Percentiles rank a stretch among this genome's conserved stretches.
phyloP scores from a whole-genome alignment of 176 grass and related monocot species.

The Carex littledalei region DNA sequence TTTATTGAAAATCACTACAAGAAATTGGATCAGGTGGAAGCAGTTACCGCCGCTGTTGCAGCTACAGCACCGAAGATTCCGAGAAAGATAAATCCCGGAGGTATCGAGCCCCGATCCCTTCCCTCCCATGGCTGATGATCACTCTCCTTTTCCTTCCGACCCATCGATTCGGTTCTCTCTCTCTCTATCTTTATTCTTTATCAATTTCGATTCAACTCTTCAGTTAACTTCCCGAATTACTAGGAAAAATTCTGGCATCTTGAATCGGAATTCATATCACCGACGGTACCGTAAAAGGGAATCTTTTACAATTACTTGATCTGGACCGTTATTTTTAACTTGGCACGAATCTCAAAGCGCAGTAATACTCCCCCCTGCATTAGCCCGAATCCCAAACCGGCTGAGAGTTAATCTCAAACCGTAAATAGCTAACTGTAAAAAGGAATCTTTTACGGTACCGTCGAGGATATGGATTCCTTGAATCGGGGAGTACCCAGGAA shows the following conservation, averaged over 20 bases:
- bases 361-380: too few species aligned
- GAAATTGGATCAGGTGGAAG: not conserved
- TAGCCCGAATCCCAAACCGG: too few species aligned
- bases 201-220: not conserved
- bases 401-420: too few species aligned
- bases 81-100: slow-evolving; percentile 3
- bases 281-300: too few species aligned
- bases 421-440: too few species aligned
- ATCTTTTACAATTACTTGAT: too few species aligned
- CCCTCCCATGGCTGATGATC: slow-evolving; percentile 14
- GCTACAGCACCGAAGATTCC: slow-evolving; percentile 8
- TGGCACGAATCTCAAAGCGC: too few species aligned
- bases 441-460: too few species aligned
- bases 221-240: not conserved
- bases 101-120: not conserved
- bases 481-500: not conserved
- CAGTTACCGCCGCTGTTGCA: not conserved
- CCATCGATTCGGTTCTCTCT: not conserved
- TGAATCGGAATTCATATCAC: too few species aligned
- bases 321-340: too few species aligned
- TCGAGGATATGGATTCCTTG: too few species aligned
- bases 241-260: not conserved
- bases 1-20: not conserved
- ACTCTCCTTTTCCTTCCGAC: not conserved
- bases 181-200: not conserved